Conservation (phyloP, 2,329 filamentous ascomycete genomes). For the Grosmannia huntii region DNA sequence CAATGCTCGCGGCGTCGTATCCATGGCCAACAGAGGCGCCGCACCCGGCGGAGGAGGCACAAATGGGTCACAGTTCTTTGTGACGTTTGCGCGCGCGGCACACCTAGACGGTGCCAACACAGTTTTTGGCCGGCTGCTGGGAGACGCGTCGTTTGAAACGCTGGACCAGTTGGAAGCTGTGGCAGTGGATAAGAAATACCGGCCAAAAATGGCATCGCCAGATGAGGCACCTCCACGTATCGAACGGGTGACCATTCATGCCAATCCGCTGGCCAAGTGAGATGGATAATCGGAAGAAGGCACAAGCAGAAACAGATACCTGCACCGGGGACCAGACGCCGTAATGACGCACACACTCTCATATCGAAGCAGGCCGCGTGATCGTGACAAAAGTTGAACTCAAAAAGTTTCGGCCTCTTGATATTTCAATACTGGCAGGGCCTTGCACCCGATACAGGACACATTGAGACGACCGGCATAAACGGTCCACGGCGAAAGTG, state of each 20-base stretch:
- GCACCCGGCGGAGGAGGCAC: conserved; percentile 26
- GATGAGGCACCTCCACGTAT: conserved; percentile 29
- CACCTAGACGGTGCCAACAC: conserved; percentile 79
- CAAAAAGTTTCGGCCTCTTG: background rate
- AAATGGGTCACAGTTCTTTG: conserved; percentile 72
- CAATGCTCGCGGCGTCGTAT: conserved; percentile 54
- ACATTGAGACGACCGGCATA: background rate
- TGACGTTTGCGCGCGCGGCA: conserved; percentile 63
- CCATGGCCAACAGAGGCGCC: conserved; percentile 64
- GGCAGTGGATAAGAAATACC: conserved; percentile 64
- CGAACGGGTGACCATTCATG: conserved; percentile 59
- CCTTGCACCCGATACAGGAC: background rate
- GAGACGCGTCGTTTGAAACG: conserved; percentile 50
- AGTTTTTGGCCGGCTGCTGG: conserved; percentile 64
- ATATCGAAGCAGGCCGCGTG: background rate
- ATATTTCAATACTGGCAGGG: too few relatives aligned
- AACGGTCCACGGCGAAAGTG: background rate
- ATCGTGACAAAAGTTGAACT: background rate
- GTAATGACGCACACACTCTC: background rate
- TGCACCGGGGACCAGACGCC: background rate
- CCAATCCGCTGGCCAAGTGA: conserved; percentile 57
- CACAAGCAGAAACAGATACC: background rate
- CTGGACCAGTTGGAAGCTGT: conserved; percentile 59
- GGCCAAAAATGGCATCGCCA: conserved; percentile 38
- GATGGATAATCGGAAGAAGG: background rate